Evolutionary conservation across 257 asterid genomes (phyloP).

Genomic region (Rhazya stricta): DNA sequence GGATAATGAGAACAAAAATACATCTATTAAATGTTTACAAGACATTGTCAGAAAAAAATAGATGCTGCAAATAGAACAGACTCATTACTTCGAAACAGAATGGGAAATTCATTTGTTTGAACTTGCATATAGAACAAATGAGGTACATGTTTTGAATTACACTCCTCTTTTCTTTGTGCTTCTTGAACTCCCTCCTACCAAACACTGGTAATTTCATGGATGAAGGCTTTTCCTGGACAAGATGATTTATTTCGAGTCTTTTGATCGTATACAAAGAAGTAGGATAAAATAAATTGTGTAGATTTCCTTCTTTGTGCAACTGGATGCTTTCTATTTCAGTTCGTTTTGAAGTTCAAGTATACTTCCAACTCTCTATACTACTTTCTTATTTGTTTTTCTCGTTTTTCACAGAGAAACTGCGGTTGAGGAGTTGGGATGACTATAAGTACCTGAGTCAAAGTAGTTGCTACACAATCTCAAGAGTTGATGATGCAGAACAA

Average conservation of each 20-base stretch:
- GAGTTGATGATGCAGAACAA: constrained; percentile 95
- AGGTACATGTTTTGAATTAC: background rate
- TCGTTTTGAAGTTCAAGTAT: background rate
- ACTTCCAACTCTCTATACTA: background rate
- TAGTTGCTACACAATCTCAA: constrained; percentile 66
- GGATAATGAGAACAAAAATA: background rate
- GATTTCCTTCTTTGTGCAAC: background rate
- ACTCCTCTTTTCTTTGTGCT: background rate
- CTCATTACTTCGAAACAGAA: background rate
- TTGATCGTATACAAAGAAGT: background rate
- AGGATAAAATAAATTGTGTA: background rate
- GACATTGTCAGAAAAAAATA: background rate
- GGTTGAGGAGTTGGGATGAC: constrained; percentile 63
- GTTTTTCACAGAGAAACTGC: constrained; percentile 63
- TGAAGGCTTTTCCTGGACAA: background rate
- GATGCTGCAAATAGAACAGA: background rate
- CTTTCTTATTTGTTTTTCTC: background rate
- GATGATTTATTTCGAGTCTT: background rate
- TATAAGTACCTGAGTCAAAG: constrained; percentile 84
- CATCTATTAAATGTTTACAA: background rate
- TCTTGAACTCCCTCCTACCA: background rate
- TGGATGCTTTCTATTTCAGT: background rate
- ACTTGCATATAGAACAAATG: background rate
- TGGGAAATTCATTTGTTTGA: background rate
- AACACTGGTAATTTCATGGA: background rate